Evolutionary conservation across 2,329 filamentous ascomycete genomes (phyloP), one percentile per base, ranked within the genome.

Genomic region (Pseudocercospora fuligena): DNA sequence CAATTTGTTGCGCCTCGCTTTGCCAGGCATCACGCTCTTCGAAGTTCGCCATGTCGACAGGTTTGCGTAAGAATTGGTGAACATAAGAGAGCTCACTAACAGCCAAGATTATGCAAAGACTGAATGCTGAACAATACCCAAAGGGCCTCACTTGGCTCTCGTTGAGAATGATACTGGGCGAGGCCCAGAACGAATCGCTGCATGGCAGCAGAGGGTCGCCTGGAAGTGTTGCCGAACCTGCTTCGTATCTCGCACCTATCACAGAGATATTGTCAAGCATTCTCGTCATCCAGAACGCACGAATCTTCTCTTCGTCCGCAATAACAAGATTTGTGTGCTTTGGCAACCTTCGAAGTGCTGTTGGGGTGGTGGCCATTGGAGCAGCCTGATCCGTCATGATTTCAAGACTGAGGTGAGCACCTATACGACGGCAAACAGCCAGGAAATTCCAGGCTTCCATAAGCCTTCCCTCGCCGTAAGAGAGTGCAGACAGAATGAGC

Each of bases 201-300:
- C 74, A 75, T 16, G 74, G 74, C 0, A 76, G 62, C 4, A 74
- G 60, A 2, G 72, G 66, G 12, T 67, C 58, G 62, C 71, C 33
- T 69, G 70, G 63, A 61, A 51, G 77, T 75, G 74, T 75, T 76
- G 46, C 73, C 71, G 25, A 73, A 8, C 51, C 66, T 29, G 54
- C 29, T 21, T 62, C 59, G 51, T 67, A 61, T 51, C 47, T 67
- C n/a, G 66, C 75, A 12, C 78, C 78, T 3, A 79, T 66, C 4
- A 75, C 76, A 0, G 76, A 77, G 21, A 77, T 74, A 29, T 73
- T 73, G 59, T 79, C 78, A 3, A 79, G 72, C 19, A 78, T 75
- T 70, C 79, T 76, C 5, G 73, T 76, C 77, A 79, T 79, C 77
- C 78, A 79, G 63, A 77, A 79, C 29, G 77, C 77, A 64, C 78